Conservation (phyloP, 2,329 filamentous ascomycete species). For the Fusarium bactridioides region DNA sequence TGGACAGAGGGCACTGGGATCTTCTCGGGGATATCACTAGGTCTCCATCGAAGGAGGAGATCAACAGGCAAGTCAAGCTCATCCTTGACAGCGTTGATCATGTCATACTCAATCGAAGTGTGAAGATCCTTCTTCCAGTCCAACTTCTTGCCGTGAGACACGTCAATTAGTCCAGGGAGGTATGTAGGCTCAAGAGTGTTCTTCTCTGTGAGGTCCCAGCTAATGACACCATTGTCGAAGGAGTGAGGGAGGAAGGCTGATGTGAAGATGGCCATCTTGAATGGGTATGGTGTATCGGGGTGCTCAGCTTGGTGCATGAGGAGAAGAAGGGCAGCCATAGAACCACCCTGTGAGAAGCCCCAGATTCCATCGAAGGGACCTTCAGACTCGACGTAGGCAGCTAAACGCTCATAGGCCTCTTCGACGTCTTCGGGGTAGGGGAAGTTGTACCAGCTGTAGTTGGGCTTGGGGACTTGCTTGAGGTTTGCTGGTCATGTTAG, state of each 20-base stretch:
- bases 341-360: not conserved
- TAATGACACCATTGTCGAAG: not conserved
- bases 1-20: not conserved
- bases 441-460: not conserved
- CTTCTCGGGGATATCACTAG: not conserved
- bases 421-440: not conserved
- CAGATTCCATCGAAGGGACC: not conserved
- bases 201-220: not conserved
- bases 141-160: not conserved
- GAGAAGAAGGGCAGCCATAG: not conserved
- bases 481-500: not conserved
- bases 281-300: not conserved
- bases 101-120: not conserved
- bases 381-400: not conserved
- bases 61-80: not conserved
- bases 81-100: not conserved
- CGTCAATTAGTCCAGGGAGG: not conserved
- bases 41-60: not conserved
- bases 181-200: not conserved
- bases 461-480: not conserved
- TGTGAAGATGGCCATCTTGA: not conserved
- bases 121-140: not conserved
- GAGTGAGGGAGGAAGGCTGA: not conserved
- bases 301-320: not conserved
- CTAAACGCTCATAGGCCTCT: not conserved